Conservation (phyloP, 345 rosid genomes). For the Gynandropsis gynandra region DNA sequence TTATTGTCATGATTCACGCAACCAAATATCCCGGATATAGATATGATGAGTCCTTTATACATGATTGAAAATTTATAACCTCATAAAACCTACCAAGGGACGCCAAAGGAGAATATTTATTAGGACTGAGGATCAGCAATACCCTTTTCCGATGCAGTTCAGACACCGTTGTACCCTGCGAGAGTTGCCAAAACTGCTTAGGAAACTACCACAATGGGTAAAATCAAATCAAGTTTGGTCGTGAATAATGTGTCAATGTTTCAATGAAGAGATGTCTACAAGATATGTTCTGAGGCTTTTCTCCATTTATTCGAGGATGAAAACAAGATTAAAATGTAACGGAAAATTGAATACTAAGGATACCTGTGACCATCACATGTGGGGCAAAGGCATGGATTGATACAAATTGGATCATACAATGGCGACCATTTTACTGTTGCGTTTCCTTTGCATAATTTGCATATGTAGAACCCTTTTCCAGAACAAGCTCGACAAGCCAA, state of each 20-base stretch:
- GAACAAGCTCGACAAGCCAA: slow-evolving; percentile 50
- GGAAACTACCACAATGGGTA: slow-evolving; percentile 2
- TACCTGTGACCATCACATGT: slow-evolving; percentile 91
- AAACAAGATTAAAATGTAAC: background rate
- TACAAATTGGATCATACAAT: slow-evolving; percentile 61
- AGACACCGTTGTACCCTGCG: slow-evolving; percentile 76
- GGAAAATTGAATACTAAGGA: background rate
- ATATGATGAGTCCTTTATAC: too few species aligned
- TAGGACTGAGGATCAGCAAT: slow-evolving; percentile 22
- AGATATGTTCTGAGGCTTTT: background rate
- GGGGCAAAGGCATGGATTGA: slow-evolving; percentile 84
- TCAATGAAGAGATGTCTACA: too few species aligned
- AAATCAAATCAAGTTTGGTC: too few species aligned
- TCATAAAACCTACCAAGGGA: too few species aligned
- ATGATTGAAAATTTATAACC: too few species aligned
- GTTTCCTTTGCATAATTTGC: slow-evolving; percentile 77
- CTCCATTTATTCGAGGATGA: background rate
- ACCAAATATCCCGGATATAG: too few species aligned
- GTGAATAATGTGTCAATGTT: too few species aligned
- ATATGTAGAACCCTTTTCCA: slow-evolving; percentile 77
- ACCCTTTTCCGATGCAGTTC: slow-evolving; percentile 66
- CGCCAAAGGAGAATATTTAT: background rate
- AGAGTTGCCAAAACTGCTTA: background rate
- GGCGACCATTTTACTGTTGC: slow-evolving; percentile 74
- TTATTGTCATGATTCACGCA: too few species aligned